These are phyloP conservation scores for Fusarium redolens DNA, from an alignment of 2,329 filamentous ascomycete genomes.

Conservation along the genomic window DNA sequence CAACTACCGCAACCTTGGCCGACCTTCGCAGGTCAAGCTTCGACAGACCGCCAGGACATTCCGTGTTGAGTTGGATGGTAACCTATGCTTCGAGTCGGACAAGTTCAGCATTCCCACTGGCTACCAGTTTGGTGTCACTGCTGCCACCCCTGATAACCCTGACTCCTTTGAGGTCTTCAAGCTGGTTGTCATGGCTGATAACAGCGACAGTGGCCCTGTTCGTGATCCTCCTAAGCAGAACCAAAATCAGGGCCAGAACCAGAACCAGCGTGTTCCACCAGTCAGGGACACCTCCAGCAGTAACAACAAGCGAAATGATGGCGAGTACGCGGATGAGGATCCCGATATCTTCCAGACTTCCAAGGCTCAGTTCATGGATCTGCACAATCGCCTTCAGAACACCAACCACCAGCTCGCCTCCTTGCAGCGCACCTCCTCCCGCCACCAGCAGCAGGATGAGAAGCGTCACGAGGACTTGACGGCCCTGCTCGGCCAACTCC, in stretches of 20 bases:
- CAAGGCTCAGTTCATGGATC: constrained; percentile 79
- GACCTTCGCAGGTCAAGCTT: constrained; percentile 82
- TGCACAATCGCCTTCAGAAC: constrained; percentile 84
- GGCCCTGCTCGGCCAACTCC: constrained; percentile 59
- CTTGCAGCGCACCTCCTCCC: constrained; percentile 68
- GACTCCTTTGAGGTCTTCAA: constrained; percentile 97
- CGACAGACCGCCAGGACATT: constrained; percentile 73
- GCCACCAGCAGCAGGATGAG: constrained; percentile 63
- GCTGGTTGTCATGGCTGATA: constrained; percentile 76
- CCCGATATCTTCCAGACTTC: constrained; percentile 62
- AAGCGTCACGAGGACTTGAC: constrained; percentile 67
- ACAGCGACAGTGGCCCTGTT: constrained; percentile 41
- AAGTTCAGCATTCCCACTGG: constrained; percentile 82
- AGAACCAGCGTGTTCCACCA: constrained; percentile 24
- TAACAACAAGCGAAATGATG: constrained; percentile 48
- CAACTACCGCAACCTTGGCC: constrained; percentile 89
- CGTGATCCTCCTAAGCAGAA: constrained; percentile 45
- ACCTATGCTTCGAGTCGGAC: constrained; percentile 83
- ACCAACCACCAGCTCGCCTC: constrained; percentile 75
- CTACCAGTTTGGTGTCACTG: constrained; percentile 88
- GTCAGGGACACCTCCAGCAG: constrained; percentile 38
- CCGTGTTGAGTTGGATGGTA: constrained; percentile 82
- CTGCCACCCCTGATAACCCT: constrained; percentile 88
- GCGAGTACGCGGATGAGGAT: constrained; percentile 59
- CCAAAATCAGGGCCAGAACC: constrained; percentile 10